Conservation (phyloP, 805 yeast genomes). For the Candida insectorum region DNA sequence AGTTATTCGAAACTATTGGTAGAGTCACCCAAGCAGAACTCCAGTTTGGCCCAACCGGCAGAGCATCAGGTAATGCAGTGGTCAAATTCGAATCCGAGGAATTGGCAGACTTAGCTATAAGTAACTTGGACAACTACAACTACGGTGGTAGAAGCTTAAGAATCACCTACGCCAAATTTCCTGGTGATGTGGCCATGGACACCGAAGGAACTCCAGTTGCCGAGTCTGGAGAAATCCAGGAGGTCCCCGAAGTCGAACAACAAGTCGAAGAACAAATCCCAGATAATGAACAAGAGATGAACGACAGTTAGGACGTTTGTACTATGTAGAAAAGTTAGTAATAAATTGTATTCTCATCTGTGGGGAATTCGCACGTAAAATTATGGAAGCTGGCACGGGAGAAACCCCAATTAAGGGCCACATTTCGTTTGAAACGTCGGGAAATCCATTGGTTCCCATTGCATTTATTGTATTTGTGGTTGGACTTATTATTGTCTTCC, state of each 20-base stretch:
- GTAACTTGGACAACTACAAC: slow-evolving; percentile 70
- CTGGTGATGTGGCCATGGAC: slow-evolving; percentile 5
- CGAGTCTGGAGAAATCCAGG: neutral
- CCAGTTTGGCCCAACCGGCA: slow-evolving; percentile 49
- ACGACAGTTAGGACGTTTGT: too few relatives aligned
- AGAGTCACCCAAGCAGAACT: slow-evolving; percentile 73
- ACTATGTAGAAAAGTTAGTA: too few relatives aligned
- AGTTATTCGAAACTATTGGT: slow-evolving; percentile 83
- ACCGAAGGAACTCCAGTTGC: neutral
- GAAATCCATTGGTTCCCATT: too few relatives aligned
- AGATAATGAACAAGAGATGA: too few relatives aligned
- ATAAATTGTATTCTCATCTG: too few relatives aligned
- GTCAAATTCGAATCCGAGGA: slow-evolving; percentile 67
- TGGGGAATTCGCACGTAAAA: too few relatives aligned
- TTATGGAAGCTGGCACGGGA: too few relatives aligned
- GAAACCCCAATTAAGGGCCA: too few relatives aligned
- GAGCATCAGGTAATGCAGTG: slow-evolving; percentile 82
- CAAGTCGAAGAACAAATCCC: too few relatives aligned
- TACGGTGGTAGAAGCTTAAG: slow-evolving; percentile 79
- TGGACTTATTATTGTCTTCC: slow-evolving; percentile 20
- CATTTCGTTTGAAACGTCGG: too few relatives aligned
- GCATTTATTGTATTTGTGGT: too few relatives aligned
- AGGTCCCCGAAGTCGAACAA: neutral
- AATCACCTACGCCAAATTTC: slow-evolving; percentile 60
- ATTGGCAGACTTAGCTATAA: slow-evolving; percentile 71